Base-by-base conservation (phyloP, 2,329 filamentous ascomycete species). In the Fusarium beomiforme region DNA sequence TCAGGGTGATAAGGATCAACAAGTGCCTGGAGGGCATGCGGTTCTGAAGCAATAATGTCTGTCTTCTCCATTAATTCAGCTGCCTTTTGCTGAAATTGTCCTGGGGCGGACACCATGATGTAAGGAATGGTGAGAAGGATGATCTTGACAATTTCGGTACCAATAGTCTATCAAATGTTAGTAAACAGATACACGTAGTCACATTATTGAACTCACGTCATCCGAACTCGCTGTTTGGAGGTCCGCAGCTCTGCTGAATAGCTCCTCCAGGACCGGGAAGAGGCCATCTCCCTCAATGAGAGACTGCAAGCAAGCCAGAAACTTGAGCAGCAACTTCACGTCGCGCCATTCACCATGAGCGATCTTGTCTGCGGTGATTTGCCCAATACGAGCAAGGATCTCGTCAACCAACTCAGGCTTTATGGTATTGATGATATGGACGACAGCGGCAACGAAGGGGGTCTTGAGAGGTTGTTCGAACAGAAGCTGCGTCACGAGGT, bases 391-490 rank as follows among this genome's bases (percentile, higher is more conserved):
- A 55, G 83, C 85, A 72, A 98, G 85, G 23, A 97, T 85, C 70
- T 94, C 89, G 39, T 87, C 86, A 34, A 92, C 89, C 37, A 97
- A 86, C 72, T 96, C 92, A 8, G 92, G 86, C 78, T 93, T 94
- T 75, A 92, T 83, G 29, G 89, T 88, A 83, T 98, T 98, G 72
- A 91, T 88, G 61, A 94, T 88, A 63, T 97, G 87, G 44, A 97
- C 88, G 17, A 95, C 91, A 23, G 93, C 93, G 13, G 95, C 94
- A 39, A 97, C 88, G 79, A 98, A 98, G 0, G 96, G 95, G n/a
- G 94, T 97, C 85, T 98, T 98, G 81, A 99, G 91, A 2, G 96
- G 96, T 83, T 99, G 96, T 83, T 99, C 96, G 37, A 93, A 80
- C 44, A 92, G 87, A 72, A 98, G 86, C 81, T 95, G 93, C 64